Conservation (phyloP, 1,284 basidiomycete species). For the Irpex sp. region DNA sequence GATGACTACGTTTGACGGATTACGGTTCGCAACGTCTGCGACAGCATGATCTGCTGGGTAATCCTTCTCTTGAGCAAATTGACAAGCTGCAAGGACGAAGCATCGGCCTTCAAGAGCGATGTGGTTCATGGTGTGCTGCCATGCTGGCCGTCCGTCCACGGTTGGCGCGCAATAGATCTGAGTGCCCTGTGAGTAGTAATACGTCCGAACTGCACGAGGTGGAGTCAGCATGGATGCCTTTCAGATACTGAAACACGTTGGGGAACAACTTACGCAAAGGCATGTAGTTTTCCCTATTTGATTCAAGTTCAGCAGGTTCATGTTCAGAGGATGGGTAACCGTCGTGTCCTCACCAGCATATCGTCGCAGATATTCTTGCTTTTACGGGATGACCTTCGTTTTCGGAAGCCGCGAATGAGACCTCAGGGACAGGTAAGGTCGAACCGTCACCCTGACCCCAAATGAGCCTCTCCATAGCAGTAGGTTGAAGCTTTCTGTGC, state of each 20-base stretch:
- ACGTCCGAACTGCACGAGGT: constrained; percentile 43
- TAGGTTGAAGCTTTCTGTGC: constrained; percentile 74
- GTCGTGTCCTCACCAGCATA: constrained; percentile 53
- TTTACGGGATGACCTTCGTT: constrained; percentile 27
- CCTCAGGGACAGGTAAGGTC: constrained; percentile 30
- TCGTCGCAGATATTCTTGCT: constrained; percentile 58
- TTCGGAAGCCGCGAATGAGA: constrained; percentile 20
- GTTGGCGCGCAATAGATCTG: constrained; percentile 71
- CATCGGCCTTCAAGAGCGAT: constrained; percentile 77
- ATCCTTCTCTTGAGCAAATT: constrained; percentile 59
- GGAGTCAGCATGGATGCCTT: too few species aligned
- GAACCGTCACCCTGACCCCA: constrained; percentile 57
- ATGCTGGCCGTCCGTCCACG: constrained; percentile 62
- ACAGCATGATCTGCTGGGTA: constrained; percentile 57
- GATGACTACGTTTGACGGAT: constrained; percentile 58
- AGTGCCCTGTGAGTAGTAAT: constrained; percentile 61
- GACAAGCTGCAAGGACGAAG: constrained; percentile 69
- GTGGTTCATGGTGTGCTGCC: constrained; percentile 67
- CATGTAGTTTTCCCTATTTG: constrained; percentile 72
- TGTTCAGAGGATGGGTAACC: not conserved
- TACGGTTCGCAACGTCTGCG: constrained; percentile 33
- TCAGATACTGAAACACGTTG: too few species aligned
- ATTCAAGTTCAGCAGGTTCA: not conserved
- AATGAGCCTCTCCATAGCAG: constrained; percentile 63
- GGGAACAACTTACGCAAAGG: constrained; percentile 46